Conservation (phyloP, 1,284 basidiomycete genomes). For the Ceratobasidium sp. region DNA sequence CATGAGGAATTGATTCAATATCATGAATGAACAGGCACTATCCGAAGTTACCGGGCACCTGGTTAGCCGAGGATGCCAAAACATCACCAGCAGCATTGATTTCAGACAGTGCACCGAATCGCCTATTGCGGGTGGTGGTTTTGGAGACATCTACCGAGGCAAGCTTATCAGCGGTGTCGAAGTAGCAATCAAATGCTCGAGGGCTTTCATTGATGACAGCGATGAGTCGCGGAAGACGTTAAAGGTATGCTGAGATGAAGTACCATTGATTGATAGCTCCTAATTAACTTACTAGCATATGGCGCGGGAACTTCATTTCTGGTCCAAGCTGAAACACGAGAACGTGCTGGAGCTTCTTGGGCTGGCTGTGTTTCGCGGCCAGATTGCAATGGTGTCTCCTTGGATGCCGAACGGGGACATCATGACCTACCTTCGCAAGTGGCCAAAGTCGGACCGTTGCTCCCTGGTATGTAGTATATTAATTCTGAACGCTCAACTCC, state of each 20-base stretch:
- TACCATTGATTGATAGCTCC: not conserved
- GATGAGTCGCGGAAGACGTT: not conserved
- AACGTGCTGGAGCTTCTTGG: not conserved
- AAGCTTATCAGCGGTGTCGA: not conserved
- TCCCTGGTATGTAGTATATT: not conserved
- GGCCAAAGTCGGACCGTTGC: not conserved
- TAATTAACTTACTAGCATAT: not conserved
- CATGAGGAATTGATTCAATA: too few species aligned
- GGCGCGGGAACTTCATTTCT: conserved; percentile 4
- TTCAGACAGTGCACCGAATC: not conserved
- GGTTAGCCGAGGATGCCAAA: not conserved
- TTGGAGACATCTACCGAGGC: conserved; percentile 1
- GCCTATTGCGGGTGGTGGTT: not conserved
- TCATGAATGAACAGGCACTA: too few species aligned
- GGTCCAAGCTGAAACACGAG: conserved; percentile 10
- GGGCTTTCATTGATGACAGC: not conserved
- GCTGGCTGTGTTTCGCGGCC: not conserved
- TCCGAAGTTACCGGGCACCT: not conserved
- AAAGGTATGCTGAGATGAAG: not conserved
- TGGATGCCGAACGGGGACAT: conserved; percentile 2
- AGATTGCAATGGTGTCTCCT: conserved; percentile 1
- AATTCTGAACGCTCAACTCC: not conserved
- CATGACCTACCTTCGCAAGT: not conserved
- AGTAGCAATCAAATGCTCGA: conserved; percentile 12
- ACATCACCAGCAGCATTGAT: not conserved